A percentile compares a stretch with the other conserved stretches of the same genome.
These are phyloP conservation scores for Gracilariopsis chorda DNA, from an alignment of 23 red algal genomes.

Conservation along the genomic window DNA sequence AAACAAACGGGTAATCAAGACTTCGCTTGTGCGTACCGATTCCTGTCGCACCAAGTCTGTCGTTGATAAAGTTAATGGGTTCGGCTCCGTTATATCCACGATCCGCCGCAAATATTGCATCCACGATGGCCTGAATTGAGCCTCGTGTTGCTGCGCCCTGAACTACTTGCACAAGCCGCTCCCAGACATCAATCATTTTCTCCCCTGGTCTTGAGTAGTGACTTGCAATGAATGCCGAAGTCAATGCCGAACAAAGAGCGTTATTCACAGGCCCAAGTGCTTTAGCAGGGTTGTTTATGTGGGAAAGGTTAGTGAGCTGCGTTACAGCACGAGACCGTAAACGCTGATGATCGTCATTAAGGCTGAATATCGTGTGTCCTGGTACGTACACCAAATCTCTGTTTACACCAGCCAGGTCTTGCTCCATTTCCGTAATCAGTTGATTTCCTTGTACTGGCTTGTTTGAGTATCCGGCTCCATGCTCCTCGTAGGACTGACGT, in stretches of 20 bases:
- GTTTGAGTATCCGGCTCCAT: not conserved
- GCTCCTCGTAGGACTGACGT: not conserved
- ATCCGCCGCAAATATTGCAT: not conserved
- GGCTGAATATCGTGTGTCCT: not conserved
- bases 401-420: constrained; percentile 11
- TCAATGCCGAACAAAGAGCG: not conserved
- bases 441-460: not conserved
- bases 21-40: not conserved
- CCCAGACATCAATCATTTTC: not conserved
- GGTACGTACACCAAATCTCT: not conserved
- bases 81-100: not conserved
- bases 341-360: constrained; percentile 5
- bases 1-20: not conserved
- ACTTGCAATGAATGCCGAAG: not conserved
- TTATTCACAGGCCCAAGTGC: not conserved
- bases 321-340: not conserved
- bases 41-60: not conserved
- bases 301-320: not conserved
- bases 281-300: not conserved
- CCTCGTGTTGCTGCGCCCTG: not conserved
- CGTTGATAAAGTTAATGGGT: not conserved
- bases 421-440: not conserved
- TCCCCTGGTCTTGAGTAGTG: not conserved
- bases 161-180: not conserved
- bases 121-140: not conserved